These are phyloP conservation scores for Aspergillus coremiiformis DNA, from an alignment of 495 filamentous ascomycete genomes.

Conservation along the genomic window DNA sequence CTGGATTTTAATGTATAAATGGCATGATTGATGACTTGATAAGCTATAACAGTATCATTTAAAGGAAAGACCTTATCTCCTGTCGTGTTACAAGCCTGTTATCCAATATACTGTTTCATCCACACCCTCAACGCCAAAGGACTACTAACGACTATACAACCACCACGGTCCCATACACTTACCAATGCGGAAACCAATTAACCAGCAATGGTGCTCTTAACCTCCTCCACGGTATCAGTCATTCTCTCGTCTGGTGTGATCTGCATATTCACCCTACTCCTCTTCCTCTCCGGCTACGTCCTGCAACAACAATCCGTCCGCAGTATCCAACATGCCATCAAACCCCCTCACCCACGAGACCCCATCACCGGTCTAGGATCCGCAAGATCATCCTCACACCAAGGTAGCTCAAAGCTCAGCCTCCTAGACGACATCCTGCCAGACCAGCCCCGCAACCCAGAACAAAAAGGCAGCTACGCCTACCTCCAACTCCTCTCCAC, in stretches of 20 bases:
- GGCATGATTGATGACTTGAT: background rate
- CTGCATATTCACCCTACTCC: conserved; percentile 53
- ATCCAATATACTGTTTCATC: background rate
- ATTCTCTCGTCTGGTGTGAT: conserved; percentile 41
- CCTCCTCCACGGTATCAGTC: conserved; percentile 38
- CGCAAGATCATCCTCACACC: conserved; percentile 20
- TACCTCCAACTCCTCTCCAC: conserved; percentile 39
- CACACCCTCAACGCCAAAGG: background rate
- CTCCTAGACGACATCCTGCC: conserved; percentile 4
- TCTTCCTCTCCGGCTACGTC: conserved; percentile 66
- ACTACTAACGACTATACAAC: background rate
- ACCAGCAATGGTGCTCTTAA: conserved; percentile 38
- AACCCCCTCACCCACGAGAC: conserved; percentile 25
- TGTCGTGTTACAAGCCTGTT: background rate
- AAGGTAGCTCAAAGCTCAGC: conserved; percentile 8
- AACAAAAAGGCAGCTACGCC: conserved; percentile 30
- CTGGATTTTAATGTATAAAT: background rate
- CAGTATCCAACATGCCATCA: conserved; percentile 52
- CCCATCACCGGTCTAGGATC: conserved; percentile 12
- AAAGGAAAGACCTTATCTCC: background rate
- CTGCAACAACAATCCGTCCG: conserved; percentile 63
- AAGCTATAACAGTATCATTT: background rate
- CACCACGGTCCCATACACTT: background rate
- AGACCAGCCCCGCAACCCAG: background rate
- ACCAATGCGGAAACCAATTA: conserved; percentile 1